Evolutionary conservation across 2,329 filamentous ascomycete genomes (phyloP).

Genomic region (Penicillium nordicum): DNA sequence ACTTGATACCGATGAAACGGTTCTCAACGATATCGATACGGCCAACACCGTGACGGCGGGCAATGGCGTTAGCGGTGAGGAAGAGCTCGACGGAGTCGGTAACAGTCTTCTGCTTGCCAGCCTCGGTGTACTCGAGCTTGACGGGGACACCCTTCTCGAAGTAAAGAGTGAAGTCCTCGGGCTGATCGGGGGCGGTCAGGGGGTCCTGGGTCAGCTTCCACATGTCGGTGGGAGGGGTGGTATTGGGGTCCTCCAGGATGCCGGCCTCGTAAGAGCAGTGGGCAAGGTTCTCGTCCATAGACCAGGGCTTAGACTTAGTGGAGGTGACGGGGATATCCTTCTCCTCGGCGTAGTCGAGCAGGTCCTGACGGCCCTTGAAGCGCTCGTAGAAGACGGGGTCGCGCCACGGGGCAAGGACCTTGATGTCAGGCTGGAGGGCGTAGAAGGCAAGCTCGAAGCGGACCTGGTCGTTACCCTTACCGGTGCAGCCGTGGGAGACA

Average conservation of each 20-base stretch:
- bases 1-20: conserved; percentile 76
- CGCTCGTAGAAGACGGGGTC: conserved; percentile 48
- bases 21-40: conserved; percentile 82
- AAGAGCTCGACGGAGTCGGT: conserved; percentile 72
- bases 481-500: conserved; percentile 47
- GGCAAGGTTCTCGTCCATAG: conserved; percentile 56
- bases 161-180: conserved; percentile 66
- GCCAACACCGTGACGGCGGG: conserved; percentile 68
- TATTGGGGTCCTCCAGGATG: conserved; percentile 52
- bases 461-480: conserved; percentile 50
- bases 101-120: conserved; percentile 51
- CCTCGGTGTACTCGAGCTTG: conserved; percentile 59
- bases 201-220: conserved; percentile 69
- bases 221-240: conserved; percentile 70
- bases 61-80: conserved; percentile 67
- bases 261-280: conserved; percentile 74
- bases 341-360: conserved; percentile 49
- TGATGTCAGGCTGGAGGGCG: conserved; percentile 47
- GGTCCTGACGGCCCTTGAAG: conserved; percentile 49
- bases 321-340: conserved; percentile 48
- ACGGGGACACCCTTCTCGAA: conserved; percentile 74
- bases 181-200: conserved; percentile 65
- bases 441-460: conserved; percentile 52
- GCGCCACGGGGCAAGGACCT: conserved; percentile 51
- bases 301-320: conserved; percentile 50